Conservation (phyloP, 2,329 filamentous ascomycete species). For the Diaporthe caulivora region DNA sequence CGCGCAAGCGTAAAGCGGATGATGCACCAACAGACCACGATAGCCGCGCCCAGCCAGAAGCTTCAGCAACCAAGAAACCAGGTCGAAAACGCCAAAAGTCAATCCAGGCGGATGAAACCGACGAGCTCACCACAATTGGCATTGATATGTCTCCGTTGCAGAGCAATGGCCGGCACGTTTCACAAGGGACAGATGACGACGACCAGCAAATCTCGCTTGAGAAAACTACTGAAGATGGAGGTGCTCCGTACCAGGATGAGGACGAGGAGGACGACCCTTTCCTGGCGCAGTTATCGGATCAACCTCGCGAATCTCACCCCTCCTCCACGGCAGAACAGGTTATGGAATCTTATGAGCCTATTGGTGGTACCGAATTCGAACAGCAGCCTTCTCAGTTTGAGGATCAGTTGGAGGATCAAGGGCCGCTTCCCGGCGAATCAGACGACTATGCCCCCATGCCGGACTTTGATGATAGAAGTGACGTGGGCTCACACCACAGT, state of each 20-base stretch:
- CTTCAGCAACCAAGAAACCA: slow-evolving; percentile 45
- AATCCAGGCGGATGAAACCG: slow-evolving; percentile 44
- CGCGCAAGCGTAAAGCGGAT: slow-evolving; percentile 36
- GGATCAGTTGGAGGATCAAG: slow-evolving; percentile 33
- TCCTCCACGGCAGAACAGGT: neutral
- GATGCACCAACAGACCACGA: slow-evolving; percentile 42
- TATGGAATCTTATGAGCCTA: slow-evolving; percentile 1
- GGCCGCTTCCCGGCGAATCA: slow-evolving; percentile 22
- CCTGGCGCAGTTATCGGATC: slow-evolving; percentile 40
- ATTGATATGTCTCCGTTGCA: neutral
- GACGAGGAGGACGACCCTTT: slow-evolving; percentile 41
- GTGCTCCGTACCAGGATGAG: slow-evolving; percentile 23
- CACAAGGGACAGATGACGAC: neutral
- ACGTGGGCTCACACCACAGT: slow-evolving; percentile 26
- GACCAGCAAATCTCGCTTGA: neutral
- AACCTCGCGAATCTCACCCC: neutral
- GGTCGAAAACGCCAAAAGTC: slow-evolving; percentile 49
- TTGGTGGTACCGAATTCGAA: neutral
- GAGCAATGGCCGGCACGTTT: neutral
- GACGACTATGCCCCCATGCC: slow-evolving; percentile 34
- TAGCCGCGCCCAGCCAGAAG: slow-evolving; percentile 42
- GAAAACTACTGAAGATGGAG: neutral
- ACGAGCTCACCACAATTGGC: slow-evolving; percentile 39
- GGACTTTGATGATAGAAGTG: slow-evolving; percentile 37
- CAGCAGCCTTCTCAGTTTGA: slow-evolving; percentile 12